phyloP scores from a whole-genome alignment of 2,329 filamentous ascomycete species.

The Didymella exigua region DNA sequence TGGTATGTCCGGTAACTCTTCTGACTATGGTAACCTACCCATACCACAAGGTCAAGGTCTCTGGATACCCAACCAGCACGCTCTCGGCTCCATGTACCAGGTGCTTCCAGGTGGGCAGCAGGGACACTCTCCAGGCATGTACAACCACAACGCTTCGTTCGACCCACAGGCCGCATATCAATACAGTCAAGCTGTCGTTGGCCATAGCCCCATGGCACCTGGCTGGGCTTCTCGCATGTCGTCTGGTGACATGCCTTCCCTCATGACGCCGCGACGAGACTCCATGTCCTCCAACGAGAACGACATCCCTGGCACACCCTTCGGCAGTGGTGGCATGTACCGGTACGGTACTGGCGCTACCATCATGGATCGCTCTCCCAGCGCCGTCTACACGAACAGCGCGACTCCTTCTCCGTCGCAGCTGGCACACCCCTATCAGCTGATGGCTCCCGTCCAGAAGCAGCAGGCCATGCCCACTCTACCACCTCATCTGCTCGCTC shows the following conservation, averaged over 20 bases:
- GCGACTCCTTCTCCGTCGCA: constrained; percentile 58
- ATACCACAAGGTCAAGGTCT: constrained; percentile 46
- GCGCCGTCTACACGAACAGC: constrained; percentile 54
- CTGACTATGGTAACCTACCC: constrained; percentile 43
- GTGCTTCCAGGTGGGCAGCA: constrained; percentile 43
- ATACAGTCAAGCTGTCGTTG: constrained; percentile 52
- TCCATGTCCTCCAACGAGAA: constrained; percentile 60
- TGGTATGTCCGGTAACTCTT: constrained; percentile 39
- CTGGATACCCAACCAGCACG: constrained; percentile 47
- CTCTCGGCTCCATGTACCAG: constrained; percentile 43
- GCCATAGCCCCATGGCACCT: constrained; percentile 53
- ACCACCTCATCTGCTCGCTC: constrained; percentile 53
- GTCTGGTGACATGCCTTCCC: constrained; percentile 55
- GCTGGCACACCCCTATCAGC: constrained; percentile 51
- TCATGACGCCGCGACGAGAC: constrained; percentile 59
- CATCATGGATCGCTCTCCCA: constrained; percentile 58
- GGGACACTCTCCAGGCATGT: constrained; percentile 50
- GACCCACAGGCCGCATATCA: constrained; percentile 52
- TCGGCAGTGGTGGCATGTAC: constrained; percentile 51
- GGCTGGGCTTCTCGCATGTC: constrained; percentile 55
- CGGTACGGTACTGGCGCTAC: constrained; percentile 52
- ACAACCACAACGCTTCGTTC: constrained; percentile 52
- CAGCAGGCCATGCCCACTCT: constrained; percentile 48
- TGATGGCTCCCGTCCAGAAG: constrained; percentile 50
- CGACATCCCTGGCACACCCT: constrained; percentile 57